phyloP scores from a whole-genome alignment of 192 early-diverging fungal genomes.

The Entomortierella chlamydospora region DNA sequence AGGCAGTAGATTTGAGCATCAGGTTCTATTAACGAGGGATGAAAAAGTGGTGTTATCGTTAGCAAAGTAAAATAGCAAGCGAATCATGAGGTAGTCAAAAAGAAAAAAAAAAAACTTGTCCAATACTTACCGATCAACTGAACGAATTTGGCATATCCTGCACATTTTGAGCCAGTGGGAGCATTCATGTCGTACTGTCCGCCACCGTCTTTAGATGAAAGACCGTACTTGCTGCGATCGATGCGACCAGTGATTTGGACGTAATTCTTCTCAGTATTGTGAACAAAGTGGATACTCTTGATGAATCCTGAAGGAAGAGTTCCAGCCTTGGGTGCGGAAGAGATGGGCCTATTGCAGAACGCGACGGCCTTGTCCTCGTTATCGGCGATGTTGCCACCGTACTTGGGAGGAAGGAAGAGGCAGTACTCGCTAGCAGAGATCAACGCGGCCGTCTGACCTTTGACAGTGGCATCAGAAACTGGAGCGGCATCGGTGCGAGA shows the following conservation, averaged over 20 bases:
- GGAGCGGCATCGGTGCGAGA: neutral
- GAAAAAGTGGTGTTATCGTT: neutral
- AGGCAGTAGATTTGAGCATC: constrained; percentile 56
- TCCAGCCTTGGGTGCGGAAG: constrained; percentile 53
- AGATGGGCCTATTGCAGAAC: constrained; percentile 37
- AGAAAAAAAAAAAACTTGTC: too few species aligned
- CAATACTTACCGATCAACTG: constrained; percentile 7
- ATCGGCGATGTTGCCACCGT: constrained; percentile 28
- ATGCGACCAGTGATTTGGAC: constrained; percentile 67
- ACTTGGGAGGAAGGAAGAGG: constrained; percentile 43
- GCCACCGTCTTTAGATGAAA: constrained; percentile 58
- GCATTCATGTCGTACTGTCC: constrained; percentile 64
- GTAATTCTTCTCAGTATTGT: constrained; percentile 29
- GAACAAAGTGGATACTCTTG: constrained; percentile 49
- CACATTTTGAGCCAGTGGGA: constrained; percentile 55
- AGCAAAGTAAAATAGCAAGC: neutral
- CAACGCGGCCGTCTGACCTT: constrained; percentile 30
- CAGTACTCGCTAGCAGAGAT: constrained; percentile 33
- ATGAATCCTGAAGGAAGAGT: constrained; percentile 57
- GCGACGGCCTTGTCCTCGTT: constrained; percentile 45
- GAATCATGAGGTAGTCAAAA: too few species aligned
- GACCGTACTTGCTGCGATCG: constrained; percentile 49
- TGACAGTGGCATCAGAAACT: neutral
- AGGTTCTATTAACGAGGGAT: constrained; percentile 48
- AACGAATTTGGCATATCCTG: constrained; percentile 30